phyloP scores from a whole-genome alignment of 345 rosid genomes.

The Moricandia arvensis region DNA sequence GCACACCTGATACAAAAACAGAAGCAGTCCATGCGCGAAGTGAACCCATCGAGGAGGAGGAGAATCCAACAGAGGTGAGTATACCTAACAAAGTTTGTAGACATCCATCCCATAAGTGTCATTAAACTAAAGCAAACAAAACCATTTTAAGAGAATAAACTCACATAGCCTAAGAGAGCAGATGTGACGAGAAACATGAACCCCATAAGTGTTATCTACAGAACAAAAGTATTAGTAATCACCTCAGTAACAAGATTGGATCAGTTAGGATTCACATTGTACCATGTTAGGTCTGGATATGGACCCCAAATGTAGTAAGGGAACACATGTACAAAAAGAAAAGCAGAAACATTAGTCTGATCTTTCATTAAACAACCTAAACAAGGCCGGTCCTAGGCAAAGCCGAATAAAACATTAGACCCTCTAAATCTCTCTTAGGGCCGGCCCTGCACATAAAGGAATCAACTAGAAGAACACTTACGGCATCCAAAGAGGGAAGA shows the following conservation, averaged over 20 bases:
- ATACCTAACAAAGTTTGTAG: constrained; percentile 46
- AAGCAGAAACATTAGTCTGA: neutral
- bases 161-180: constrained; percentile 87
- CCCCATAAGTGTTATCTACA: constrained; percentile 88
- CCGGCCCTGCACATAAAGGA: too few relatives aligned
- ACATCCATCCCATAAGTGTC: neutral
- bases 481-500: too few relatives aligned
- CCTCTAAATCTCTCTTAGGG: too few relatives aligned
- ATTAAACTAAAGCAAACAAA: neutral
- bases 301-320: constrained; percentile 13
- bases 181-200: constrained; percentile 84
- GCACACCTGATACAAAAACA: constrained; percentile 89
- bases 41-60: constrained; percentile 98
- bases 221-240: constrained; percentile 18
- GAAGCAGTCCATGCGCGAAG: constrained; percentile 85
- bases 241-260: neutral
- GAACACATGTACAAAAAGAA: too few relatives aligned
- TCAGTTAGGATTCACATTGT: neutral
- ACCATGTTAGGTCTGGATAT: constrained; percentile 93
- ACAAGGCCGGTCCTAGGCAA: too few relatives aligned
- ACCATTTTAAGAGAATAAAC: constrained; percentile 31
- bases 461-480: too few relatives aligned
- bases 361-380: too few relatives aligned
- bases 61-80: constrained; percentile 82
- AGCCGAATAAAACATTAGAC: too few relatives aligned